Evolutionary conservation across 2,329 filamentous ascomycete genomes (phyloP).

Genomic region (Ophiognomonia clavigignenti-juglandacearum): DNA sequence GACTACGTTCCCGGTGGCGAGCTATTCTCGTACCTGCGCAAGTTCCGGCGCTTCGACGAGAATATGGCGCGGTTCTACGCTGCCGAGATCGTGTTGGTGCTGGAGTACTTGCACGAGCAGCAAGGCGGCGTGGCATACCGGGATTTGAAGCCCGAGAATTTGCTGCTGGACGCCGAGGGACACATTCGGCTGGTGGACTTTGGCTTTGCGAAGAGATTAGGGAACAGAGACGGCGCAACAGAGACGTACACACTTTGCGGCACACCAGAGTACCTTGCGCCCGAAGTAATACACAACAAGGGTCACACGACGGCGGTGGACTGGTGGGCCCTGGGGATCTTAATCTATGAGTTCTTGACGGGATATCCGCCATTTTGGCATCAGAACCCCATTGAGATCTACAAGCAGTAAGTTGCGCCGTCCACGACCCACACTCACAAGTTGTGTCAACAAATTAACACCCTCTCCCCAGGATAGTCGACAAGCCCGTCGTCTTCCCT

Average conservation of each 20-base stretch:
- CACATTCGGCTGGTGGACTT: conserved; percentile 83
- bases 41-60: conserved; percentile 75
- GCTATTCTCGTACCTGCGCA: conserved; percentile 76
- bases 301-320: conserved; percentile 73
- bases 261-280: conserved; percentile 78
- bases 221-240: conserved; percentile 39
- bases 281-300: conserved; percentile 80
- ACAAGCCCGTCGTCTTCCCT: conserved; percentile 72
- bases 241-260: conserved; percentile 83
- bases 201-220: conserved; percentile 77
- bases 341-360: conserved; percentile 80
- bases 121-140: conserved; percentile 75
- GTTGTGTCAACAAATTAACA: neutral
- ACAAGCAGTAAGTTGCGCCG: conserved; percentile 69
- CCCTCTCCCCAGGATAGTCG: conserved; percentile 62
- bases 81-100: conserved; percentile 75
- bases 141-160: conserved; percentile 79
- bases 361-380: conserved; percentile 87
- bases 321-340: conserved; percentile 82
- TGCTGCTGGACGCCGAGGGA: conserved; percentile 70
- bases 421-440: neutral
- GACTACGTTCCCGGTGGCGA: conserved; percentile 82
- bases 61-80: conserved; percentile 75
- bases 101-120: conserved; percentile 75
- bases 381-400: conserved; percentile 81